phyloP scores from a whole-genome alignment of 129 eudicot species.

The Mikania micrantha region DNA sequence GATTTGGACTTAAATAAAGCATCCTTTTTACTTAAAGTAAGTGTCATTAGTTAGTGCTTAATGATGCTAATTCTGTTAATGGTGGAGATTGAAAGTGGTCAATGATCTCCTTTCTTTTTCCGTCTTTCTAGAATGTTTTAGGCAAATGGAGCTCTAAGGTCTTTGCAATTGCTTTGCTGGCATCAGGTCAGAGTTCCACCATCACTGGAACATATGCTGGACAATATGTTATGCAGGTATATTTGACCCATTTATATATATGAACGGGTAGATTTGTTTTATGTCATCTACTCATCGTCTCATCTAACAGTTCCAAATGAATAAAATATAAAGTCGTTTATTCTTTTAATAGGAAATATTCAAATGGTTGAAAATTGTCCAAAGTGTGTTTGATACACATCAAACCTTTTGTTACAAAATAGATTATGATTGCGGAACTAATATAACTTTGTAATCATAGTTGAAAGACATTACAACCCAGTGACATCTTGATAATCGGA shows the following conservation, averaged over 20 bases:
- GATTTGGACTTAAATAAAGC: conserved; percentile 86
- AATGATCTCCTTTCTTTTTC: not conserved
- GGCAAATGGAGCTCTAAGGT: conserved; percentile 97
- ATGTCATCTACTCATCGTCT: no score
- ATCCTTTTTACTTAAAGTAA: conserved; percentile 81
- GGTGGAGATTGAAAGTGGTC: conserved; percentile 3
- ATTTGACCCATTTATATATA: not conserved
- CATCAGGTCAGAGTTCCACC: conserved; percentile 98
- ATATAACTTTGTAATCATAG: not conserved
- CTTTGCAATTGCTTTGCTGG: conserved; percentile 93
- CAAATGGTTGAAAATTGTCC: not conserved
- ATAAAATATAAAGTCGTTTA: not conserved
- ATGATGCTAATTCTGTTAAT: conserved; percentile 1
- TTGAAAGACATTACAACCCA: not conserved
- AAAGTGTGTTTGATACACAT: not conserved
- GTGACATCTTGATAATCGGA: no score
- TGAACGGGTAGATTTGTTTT: not conserved
- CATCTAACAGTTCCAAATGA: not conserved
- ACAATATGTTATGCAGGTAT: conserved; percentile 97
- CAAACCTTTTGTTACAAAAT: not conserved
- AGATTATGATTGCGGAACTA: no score
- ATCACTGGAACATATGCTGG: conserved; percentile 99
- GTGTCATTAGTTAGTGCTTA: conserved; percentile 12
- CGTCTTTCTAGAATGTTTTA: conserved; percentile 54
- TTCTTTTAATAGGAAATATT: not conserved